A percentile compares a stretch with the other conserved stretches of the same genome.
Evolutionary conservation across 306 rosid genomes (phyloP).

Genomic region (Cucurbita maxima): DNA sequence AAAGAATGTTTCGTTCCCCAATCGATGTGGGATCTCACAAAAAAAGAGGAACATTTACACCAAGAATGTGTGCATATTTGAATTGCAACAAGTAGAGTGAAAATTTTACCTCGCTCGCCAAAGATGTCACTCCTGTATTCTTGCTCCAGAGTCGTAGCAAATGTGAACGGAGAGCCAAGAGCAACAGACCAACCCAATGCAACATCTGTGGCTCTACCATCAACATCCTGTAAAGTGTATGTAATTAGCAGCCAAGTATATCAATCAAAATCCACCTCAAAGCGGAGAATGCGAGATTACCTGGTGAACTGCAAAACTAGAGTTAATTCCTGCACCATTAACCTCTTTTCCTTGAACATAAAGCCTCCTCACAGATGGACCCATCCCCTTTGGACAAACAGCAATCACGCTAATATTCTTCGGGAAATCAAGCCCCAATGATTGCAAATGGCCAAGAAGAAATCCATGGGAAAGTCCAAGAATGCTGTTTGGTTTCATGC

Average conservation of each 20-base stretch:
- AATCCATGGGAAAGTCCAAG: conserved; percentile 98
- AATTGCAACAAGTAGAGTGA: neutral
- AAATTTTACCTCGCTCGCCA: conserved; percentile 69
- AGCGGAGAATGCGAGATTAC: conserved; percentile 16
- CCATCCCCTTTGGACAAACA: conserved; percentile 98
- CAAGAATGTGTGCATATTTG: neutral
- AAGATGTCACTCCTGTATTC: conserved; percentile 96
- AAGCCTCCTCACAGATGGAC: conserved; percentile 95
- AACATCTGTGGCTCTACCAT: conserved; percentile 90
- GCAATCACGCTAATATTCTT: conserved; percentile 86
- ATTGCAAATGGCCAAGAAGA: conserved; percentile 92
- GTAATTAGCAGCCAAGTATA: neutral
- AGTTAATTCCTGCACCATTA: conserved; percentile 94
- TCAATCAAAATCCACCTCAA: neutral
- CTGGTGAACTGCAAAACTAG: conserved; percentile 95
- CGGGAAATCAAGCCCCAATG: conserved; percentile 75
- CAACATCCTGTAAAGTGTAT: conserved; percentile 53
- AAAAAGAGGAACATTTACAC: no score
- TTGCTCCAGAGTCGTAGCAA: conserved; percentile 83
- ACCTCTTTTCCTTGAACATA: conserved; percentile 93
- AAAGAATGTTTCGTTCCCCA: no score
- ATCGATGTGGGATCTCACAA: no score
- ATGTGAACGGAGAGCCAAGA: conserved; percentile 97
- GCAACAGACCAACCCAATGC: conserved; percentile 98
- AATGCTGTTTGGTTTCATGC: conserved; percentile 88